Percentiles rank a stretch among this genome's conserved stretches.
Conservation (phyloP, 2,329 filamentous ascomycete species). For the Hypoxylon sp. region DNA sequence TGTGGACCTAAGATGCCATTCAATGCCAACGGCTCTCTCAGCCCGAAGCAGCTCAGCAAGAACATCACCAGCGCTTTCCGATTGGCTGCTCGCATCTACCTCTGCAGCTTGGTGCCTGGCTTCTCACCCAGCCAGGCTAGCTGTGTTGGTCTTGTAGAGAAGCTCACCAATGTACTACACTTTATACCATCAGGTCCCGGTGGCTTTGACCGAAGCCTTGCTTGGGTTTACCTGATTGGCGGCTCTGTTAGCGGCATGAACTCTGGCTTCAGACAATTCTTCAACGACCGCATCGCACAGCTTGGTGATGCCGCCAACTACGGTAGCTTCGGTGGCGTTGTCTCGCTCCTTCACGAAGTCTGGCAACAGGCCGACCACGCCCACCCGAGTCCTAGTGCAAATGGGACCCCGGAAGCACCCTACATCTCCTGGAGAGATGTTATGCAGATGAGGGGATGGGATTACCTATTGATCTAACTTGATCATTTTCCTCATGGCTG, state of each 20-base stretch:
- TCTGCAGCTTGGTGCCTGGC: constrained; percentile 94
- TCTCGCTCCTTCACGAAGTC: constrained; percentile 82
- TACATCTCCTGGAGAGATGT: constrained; percentile 95
- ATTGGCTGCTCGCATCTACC: constrained; percentile 91
- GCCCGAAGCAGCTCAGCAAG: constrained; percentile 84
- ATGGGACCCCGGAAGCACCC: constrained; percentile 62
- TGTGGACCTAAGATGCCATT: constrained; percentile 71
- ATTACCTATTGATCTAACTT: constrained; percentile 86
- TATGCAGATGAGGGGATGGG: constrained; percentile 92
- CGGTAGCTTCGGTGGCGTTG: constrained; percentile 89
- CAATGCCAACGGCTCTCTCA: constrained; percentile 80
- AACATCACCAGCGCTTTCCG: constrained; percentile 95
- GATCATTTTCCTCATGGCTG: constrained; percentile 54
- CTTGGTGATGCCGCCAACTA: constrained; percentile 83
- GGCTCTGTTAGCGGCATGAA: constrained; percentile 81
- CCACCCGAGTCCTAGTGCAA: constrained; percentile 56
- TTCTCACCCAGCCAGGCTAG: constrained; percentile 82
- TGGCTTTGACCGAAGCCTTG: constrained; percentile 90
- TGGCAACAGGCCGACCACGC: constrained; percentile 83
- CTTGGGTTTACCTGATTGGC: constrained; percentile 93
- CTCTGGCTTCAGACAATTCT: constrained; percentile 82
- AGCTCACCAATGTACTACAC: constrained; percentile 81
- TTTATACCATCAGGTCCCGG: constrained; percentile 84
- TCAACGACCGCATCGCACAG: constrained; percentile 79
- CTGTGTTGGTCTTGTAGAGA: constrained; percentile 82